Evolutionary conservation across 768 basidiomycete genomes (phyloP).

Genomic region (Lenzites betulinus): DNA sequence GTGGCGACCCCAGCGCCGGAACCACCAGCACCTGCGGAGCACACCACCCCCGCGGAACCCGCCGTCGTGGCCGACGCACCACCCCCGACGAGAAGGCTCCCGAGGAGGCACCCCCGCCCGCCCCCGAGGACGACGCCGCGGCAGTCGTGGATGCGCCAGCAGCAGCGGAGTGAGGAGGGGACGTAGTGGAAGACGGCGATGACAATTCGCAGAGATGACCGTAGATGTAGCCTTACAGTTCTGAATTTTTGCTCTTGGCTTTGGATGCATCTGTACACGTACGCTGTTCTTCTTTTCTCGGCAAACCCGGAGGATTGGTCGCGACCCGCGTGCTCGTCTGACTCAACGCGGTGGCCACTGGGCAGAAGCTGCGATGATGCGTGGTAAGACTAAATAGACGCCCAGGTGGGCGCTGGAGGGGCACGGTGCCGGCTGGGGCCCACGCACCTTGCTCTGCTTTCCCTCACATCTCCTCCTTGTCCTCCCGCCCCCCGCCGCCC

Average conservation of each 20-base stretch:
- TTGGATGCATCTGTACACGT: constrained; percentile 22
- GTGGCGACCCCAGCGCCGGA: background rate
- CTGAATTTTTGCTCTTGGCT: constrained; percentile 18
- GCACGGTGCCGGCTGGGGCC: background rate
- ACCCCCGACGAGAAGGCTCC: background rate
- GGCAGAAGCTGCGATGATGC: too few relatives aligned
- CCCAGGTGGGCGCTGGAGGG: background rate
- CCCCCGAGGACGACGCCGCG: background rate
- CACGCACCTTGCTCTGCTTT: background rate
- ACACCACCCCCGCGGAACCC: background rate
- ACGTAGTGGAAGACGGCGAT: background rate
- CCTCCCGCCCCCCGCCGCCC: background rate
- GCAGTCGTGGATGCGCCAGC: background rate
- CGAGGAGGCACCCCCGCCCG: background rate
- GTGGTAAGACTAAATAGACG: background rate
- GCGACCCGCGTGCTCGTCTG: background rate
- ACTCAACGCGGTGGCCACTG: background rate
- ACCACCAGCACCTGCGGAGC: constrained; percentile 2
- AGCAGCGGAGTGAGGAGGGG: background rate
- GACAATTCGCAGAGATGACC: background rate
- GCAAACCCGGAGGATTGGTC: constrained; percentile 3
- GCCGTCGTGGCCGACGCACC: background rate
- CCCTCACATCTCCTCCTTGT: background rate
- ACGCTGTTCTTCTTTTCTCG: constrained; percentile 4
- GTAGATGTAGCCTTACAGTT: constrained; percentile 25